Base-by-base conservation (phyloP, 805 yeast species). In the Saccharomycopsis sp. region DNA sequence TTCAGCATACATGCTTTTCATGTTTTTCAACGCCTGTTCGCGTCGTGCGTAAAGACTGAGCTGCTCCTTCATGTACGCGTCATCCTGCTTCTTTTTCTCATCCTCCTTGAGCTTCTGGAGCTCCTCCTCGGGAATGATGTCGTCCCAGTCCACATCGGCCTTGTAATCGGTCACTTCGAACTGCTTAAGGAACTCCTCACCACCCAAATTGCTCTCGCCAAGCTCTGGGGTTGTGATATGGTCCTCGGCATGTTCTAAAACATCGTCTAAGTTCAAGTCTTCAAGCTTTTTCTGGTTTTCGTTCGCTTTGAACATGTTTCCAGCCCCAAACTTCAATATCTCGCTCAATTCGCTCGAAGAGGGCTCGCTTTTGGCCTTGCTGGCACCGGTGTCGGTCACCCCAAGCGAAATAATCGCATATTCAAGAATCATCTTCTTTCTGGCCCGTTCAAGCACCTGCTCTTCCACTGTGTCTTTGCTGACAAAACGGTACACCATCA, bases 91-190 rank as follows among this genome's bases (percentile, higher is more conserved):
- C 69, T 84, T 86, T 77, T 87, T 85, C 69, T 94, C 99, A 58
- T 91, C 96, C 63, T 88, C 96, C 70, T 94, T 94, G 66, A 94
- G 78, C 69, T 87, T 89, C 61, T 84, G 80, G 63, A 96, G 77
- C 71, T 94, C 99, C 52, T 89, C 96, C 64, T 89, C 92, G 0
- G 99, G 99, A 67, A 94, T 94, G 65, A 94, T 94, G 71, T 94
- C 99, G 74, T 94, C 98, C 99, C 99, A 94, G 63, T 91, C 96
- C 62, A 93, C 91, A 71, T 93, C 97, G 0, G 99, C 98, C 75
- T 94, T 94, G 72, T 92, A 96, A 70, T 94, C 99, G 0, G 99
- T 94, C 56, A 94, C 99, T 73, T 94, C 99, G 70, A 94, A 94
- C 73, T 94, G 99, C 68, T 84, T 90, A 73, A 94, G 79, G 69